Evolutionary conservation across 208 protist genomes (phyloP).

Genomic region (Crithidia sp.): DNA sequence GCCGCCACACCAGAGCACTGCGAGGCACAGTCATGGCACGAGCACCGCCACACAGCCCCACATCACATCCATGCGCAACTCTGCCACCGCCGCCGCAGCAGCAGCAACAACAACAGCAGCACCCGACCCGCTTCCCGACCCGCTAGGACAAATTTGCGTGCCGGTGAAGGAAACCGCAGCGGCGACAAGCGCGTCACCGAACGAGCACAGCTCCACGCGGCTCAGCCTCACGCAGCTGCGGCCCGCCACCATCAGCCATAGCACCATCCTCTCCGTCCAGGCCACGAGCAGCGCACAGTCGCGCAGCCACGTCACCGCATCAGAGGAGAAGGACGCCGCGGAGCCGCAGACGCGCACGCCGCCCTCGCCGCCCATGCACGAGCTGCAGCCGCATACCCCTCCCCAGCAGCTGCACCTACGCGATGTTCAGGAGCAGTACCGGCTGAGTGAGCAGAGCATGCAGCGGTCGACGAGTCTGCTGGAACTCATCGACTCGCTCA

Average conservation of each 20-base stretch:
- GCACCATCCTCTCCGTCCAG: neutral
- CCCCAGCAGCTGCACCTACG: slow-evolving; percentile 1
- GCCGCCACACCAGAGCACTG: too few species aligned
- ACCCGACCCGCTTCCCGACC: neutral
- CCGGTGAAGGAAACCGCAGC: neutral
- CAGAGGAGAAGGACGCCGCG: neutral
- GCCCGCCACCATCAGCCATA: neutral
- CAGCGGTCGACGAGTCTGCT: neutral
- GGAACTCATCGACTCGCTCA: neutral
- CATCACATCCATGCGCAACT: neutral
- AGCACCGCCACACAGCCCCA: slow-evolving; percentile 1
- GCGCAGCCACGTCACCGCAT: neutral
- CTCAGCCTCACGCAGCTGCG: neutral
- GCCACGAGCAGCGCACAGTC: neutral
- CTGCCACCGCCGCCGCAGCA: neutral
- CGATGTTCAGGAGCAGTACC: neutral
- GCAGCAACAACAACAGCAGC: too few species aligned
- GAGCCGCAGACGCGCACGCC: neutral
- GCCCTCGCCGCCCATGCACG: neutral
- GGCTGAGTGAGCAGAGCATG: neutral
- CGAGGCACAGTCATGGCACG: neutral
- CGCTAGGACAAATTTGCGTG: neutral
- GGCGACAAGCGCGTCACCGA: neutral
- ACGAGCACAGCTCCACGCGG: neutral
- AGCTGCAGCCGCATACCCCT: neutral